These are phyloP conservation scores for Pseudogymnoascus sp. DNA, from an alignment of 2,329 filamentous ascomycete species.

Conservation along the genomic window DNA sequence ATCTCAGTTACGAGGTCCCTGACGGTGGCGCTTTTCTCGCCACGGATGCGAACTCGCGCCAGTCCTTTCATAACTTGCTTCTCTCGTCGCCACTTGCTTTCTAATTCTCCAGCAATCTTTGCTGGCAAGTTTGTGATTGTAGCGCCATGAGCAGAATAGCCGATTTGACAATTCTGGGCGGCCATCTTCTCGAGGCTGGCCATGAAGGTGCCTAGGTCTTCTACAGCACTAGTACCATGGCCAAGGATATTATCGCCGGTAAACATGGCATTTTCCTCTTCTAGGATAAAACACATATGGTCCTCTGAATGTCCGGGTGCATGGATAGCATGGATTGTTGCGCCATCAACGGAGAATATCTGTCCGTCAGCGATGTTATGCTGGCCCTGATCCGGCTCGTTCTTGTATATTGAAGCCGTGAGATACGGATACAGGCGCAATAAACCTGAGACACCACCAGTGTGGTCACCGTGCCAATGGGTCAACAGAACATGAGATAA, in stretches of 20 bases:
- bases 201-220: conserved; percentile 62
- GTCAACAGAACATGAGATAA: conserved; percentile 50
- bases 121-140: conserved; percentile 62
- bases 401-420: conserved; percentile 51
- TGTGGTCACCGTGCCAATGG: conserved; percentile 87
- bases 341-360: conserved; percentile 47
- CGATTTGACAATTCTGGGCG: conserved; percentile 52
- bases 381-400: conserved; percentile 45
- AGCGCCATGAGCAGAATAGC: conserved; percentile 78
- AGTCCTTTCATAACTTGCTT: conserved; percentile 49
- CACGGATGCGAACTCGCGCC: conserved; percentile 12
- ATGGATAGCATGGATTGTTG: conserved; percentile 56
- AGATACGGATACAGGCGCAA: conserved; percentile 51
- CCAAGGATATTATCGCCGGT: conserved; percentile 82
- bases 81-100: conserved; percentile 68
- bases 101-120: conserved; percentile 69
- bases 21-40: conserved; percentile 34
- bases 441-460: conserved; percentile 64
- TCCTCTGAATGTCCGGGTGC: conserved; percentile 69
- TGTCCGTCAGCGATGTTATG: conserved; percentile 45
- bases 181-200: conserved; percentile 60
- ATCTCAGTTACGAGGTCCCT: conserved; percentile 75
- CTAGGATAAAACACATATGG: conserved; percentile 68
- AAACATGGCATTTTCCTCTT: conserved; percentile 72
- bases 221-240: conserved; percentile 75